Percentiles rank a stretch among this genome's conserved stretches.
These are phyloP conservation scores for Rhinocladiella mackenziei DNA, from an alignment of 2,329 filamentous ascomycete genomes.

Conservation along the genomic window DNA sequence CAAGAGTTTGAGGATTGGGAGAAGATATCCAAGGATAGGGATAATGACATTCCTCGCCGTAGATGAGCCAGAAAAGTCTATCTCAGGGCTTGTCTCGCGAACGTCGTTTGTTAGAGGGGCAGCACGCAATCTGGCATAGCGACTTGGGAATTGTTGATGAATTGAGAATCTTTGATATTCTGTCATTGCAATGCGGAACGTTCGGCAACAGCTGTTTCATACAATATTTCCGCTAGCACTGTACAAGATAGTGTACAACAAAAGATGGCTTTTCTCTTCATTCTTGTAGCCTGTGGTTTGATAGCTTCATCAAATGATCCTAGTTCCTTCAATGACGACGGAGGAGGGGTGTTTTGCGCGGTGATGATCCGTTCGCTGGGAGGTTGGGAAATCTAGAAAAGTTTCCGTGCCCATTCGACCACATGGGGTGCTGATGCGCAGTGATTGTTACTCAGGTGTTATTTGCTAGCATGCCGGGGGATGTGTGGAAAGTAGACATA, in stretches of 20 bases:
- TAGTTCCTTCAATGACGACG: too few relatives aligned
- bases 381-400: conserved; percentile 38
- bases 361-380: conserved; percentile 8
- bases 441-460: background rate
- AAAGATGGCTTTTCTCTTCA: conserved; percentile 5
- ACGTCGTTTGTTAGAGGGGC: background rate
- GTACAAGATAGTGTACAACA: conserved; percentile 28
- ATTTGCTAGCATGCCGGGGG: background rate
- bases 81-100: background rate
- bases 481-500: conserved; percentile 38
- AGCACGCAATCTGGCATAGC: conserved; percentile 19
- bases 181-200: background rate
- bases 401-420: conserved; percentile 46
- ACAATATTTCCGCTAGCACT: conserved; percentile 32
- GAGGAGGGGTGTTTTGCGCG: too few relatives aligned
- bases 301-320: too few relatives aligned
- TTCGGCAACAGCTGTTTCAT: background rate
- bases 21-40: conserved; percentile 28
- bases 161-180: conserved; percentile 13
- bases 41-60: conserved; percentile 20
- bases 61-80: conserved; percentile 7
- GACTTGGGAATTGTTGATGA: conserved; percentile 14
- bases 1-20: conserved; percentile 58
- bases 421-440: conserved; percentile 44
- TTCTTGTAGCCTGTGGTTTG: conserved; percentile 11